Conservation (phyloP, 345 rosid species). For the Garcia nutans region DNA sequence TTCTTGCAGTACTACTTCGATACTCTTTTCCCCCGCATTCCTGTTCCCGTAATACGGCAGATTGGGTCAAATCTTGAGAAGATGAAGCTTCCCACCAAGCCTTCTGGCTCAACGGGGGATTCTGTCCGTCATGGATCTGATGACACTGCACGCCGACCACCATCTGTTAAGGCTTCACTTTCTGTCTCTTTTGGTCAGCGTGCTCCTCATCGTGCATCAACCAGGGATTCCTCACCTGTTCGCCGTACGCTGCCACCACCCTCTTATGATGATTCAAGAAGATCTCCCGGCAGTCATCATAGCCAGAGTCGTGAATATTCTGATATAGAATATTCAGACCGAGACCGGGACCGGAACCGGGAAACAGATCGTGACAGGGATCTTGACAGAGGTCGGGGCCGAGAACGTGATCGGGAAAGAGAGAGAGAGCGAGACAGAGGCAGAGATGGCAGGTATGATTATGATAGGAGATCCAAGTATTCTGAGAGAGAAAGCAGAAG, state of each 20-base stretch:
- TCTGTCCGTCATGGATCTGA: conserved; percentile 73
- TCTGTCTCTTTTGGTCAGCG: conserved; percentile 99
- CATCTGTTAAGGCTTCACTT: conserved; percentile 98
- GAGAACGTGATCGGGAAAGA: conserved; percentile 36
- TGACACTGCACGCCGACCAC: conserved; percentile 95
- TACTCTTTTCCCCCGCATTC: conserved; percentile 93
- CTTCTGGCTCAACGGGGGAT: conserved; percentile 87
- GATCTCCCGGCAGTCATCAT: conserved; percentile 57
- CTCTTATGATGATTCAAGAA: conserved; percentile 47
- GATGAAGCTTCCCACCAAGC: conserved; percentile 80
- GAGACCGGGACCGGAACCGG: conserved; percentile 44
- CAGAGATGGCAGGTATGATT: conserved; percentile 25
- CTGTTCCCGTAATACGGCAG: conserved; percentile 93
- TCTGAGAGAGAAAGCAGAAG: conserved; percentile 36
- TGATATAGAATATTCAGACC: conserved; percentile 57
- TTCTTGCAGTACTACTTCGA: conserved; percentile 88
- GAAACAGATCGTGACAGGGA: conserved; percentile 20
- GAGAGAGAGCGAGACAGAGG: conserved; percentile 25
- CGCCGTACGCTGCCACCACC: conserved; percentile 74
- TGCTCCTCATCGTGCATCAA: conserved; percentile 98
- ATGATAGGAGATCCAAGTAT: conserved; percentile 26
- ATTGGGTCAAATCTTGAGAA: conserved; percentile 76
- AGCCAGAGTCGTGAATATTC: conserved; percentile 70
- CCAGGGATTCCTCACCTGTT: conserved; percentile 95
- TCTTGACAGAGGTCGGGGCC: conserved; percentile 10